A percentile compares a stretch with the other conserved stretches of the same genome.
phyloP scores from a whole-genome alignment of 192 early-diverging fungal genomes.

The Fimicolochytrium jonesii region DNA sequence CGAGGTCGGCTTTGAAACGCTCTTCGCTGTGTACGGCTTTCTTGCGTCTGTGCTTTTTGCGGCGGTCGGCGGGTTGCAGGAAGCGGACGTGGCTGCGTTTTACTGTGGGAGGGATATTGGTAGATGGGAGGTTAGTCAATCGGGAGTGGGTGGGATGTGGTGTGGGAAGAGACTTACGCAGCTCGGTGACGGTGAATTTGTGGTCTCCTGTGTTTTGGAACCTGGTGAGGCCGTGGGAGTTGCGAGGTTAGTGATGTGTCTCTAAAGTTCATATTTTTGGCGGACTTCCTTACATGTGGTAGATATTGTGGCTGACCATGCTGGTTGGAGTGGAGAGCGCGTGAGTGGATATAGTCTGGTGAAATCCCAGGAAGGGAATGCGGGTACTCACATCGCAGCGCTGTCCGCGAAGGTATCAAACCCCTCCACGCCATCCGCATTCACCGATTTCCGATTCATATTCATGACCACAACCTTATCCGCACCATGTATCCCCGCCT shows the following conservation, averaged over 20 bases:
- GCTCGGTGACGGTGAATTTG: conserved; percentile 26
- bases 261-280: too few relatives aligned
- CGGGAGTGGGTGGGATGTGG: too few relatives aligned
- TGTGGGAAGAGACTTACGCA: conserved; percentile 19
- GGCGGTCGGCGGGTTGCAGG: conserved; percentile 42
- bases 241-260: too few relatives aligned
- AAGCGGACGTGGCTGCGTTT: conserved; percentile 58
- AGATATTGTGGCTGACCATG: conserved; percentile 23
- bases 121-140: too few relatives aligned
- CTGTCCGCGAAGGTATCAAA: conserved; percentile 21
- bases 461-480: conserved; percentile 27
- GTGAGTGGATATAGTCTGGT: too few relatives aligned
- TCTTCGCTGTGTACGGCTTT: too few relatives aligned
- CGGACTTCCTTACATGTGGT: too few relatives aligned
- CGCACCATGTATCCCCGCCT: conserved; percentile 26
- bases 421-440: neutral
- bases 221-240: too few relatives aligned
- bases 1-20: neutral
- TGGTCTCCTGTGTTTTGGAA: conserved; percentile 27
- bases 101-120: neutral
- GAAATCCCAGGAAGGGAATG: too few relatives aligned
- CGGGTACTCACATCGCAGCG: conserved; percentile 15
- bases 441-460: neutral
- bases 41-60: too few relatives aligned
- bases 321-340: too few relatives aligned